Conservation (phyloP, 768 basidiomycete genomes). For the Phanerodontia chrysosporium region DNA sequence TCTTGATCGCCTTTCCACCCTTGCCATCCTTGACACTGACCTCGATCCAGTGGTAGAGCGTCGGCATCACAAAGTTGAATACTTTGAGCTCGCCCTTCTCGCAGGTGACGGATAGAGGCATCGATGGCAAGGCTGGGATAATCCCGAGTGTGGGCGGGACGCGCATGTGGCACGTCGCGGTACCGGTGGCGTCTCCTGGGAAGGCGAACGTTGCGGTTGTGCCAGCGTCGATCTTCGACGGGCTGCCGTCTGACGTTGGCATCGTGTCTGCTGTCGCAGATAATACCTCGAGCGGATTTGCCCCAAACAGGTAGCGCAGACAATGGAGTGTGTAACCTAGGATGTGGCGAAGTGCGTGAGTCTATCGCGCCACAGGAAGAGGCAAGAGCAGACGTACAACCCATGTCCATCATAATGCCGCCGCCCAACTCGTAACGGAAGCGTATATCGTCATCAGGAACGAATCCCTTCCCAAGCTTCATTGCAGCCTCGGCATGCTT, state of each 20-base stretch:
- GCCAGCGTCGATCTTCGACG: constrained; percentile 4
- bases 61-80: constrained; percentile 20
- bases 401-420: constrained; percentile 59
- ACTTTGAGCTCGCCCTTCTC: constrained; percentile 1
- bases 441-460: constrained; percentile 42
- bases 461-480: constrained; percentile 30
- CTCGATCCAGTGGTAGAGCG: constrained; percentile 25
- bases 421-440: constrained; percentile 52
- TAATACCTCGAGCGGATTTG: neutral
- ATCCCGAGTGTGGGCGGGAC: neutral
- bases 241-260: neutral
- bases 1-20: constrained; percentile 40
- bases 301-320: constrained; percentile 1
- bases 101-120: neutral
- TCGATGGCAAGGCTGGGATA: constrained; percentile 2
- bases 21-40: constrained; percentile 19
- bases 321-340: constrained; percentile 3
- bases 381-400: constrained; percentile 34
- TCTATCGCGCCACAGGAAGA: constrained; percentile 24
- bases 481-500: constrained; percentile 41
- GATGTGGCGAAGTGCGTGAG: neutral
- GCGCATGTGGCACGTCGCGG: neutral
- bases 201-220: constrained; percentile 8
- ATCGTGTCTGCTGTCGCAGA: neutral
- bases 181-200: constrained; percentile 6